Base-by-base conservation (phyloP, 2,329 filamentous ascomycete genomes). In the Aspergillus neotritici region DNA sequence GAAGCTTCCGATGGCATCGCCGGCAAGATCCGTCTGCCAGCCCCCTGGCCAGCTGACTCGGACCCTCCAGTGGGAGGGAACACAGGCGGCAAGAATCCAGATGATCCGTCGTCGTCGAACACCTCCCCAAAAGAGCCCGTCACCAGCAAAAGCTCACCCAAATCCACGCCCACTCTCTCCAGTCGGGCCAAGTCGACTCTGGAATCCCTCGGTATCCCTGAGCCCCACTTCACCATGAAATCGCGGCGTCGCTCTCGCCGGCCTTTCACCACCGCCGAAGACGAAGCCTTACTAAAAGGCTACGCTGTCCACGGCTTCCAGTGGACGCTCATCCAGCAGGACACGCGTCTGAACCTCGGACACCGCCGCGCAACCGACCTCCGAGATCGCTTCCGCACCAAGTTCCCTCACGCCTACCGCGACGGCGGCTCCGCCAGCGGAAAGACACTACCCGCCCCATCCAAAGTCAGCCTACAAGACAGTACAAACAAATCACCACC, bases 311-410 rank as follows among this genome's bases (percentile, higher is more conserved):
- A 83, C 49, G 78, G 78, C 3, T 74, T 78, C 38, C 69, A 75
- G 33, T 84, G 80, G 80, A 78, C 76, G 9, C 59, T 69, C 5
- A 83, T 84, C 40, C 70, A 73, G 47, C 71, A 77, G 44, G 79
- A 83, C 46, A 62, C 64, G 11, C 66, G 71, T 5, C 60, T 82
- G 3, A 69, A 72, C 10, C 69, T 83, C 34, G 56, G 60, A 8
- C 67, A 73, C 50, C 71, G 79, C 33, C 72, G 73, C 34, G 68
- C 76, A 12, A 80, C 78, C 2, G 80, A 83, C 53, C 56, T 84
- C 11, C 70, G 80, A 28, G 80, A 83, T 57, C 74, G 79, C 4
- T 80, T 83, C 50, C 70, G 80, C 12, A 80, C 77, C 6, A 72
- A 73, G 28, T 83, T 75, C 51, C 78, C 79, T 1, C 70, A 79